Evolutionary conservation across 768 basidiomycete genomes (phyloP), one percentile per base, ranked within the genome.

Genomic region (Hericium coralloides): DNA sequence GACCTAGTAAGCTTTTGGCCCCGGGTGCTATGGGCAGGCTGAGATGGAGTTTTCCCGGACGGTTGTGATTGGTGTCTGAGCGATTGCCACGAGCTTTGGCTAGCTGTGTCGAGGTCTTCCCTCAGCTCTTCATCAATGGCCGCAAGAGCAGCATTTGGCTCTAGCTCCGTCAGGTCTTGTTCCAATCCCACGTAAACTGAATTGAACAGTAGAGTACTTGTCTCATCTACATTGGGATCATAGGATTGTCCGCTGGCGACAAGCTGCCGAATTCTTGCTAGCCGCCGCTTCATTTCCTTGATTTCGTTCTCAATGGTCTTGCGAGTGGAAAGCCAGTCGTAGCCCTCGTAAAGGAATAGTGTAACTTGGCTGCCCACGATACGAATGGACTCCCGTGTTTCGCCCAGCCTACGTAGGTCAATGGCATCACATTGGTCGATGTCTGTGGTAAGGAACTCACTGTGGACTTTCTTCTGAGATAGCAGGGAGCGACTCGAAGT

Each of bases 151-250:
- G 82, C 84, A 10, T 77, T 81, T 3, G 86, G 81, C 64, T 95
- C 93, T 62, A 88, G 73, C 25, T 82, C 80, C 51, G 88, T 85
- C 14, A 82, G 69, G 55, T 90, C 85, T 60, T 86, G 81, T 31
- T 89, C 84, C n/a, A 98, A 74, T 26, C 95, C 95, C 56, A 98
- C 87, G 64, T 94, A 90, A 38, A 97, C 82, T 0, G 95, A 98
- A 67, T 98, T 97, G 77, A 95, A 97, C 20, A 98, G 78, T 5
- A 89, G 76, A 2, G 89, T 73, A 62, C 85, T 84, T 6, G 87
- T 87, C 26, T 77, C 73, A 63, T 91, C 90, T 15, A 84, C 74
- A 53, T 76, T 81, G 17, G 87, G 81, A 59, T 95, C 92, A 38
- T 92, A 85, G 1, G 79, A 79, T 66, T 98, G 95, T 10, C 97